These are phyloP conservation scores for Stentor coeruleus DNA, from an alignment of 73 alveolate genomes.

Conservation along the genomic window DNA sequence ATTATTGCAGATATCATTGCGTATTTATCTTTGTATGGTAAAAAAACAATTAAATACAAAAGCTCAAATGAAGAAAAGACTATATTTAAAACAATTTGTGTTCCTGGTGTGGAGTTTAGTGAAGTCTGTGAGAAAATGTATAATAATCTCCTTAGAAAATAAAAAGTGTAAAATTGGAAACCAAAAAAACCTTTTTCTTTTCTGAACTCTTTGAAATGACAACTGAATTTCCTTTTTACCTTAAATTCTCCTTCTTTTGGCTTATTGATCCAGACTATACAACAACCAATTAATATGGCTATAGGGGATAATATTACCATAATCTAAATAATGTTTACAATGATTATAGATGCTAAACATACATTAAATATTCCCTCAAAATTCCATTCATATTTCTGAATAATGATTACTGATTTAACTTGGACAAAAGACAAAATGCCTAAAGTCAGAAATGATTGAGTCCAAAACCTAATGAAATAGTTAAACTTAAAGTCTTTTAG, in stretches of 20 bases:
- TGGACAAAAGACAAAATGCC: not conserved
- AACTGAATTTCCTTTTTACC: not conserved
- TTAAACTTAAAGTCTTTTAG: not conserved
- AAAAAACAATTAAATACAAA: too few relatives aligned
- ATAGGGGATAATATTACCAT: not conserved
- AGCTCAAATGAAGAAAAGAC: too few relatives aligned
- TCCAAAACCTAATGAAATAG: not conserved
- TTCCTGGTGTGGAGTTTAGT: too few relatives aligned
- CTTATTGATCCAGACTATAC: not conserved
- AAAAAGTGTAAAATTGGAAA: not conserved
- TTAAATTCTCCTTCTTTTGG: not conserved
- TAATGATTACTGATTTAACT: not conserved
- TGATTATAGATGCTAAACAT: not conserved
- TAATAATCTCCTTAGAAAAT: not conserved
- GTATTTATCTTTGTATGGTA: too few relatives aligned
- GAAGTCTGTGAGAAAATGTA: not conserved
- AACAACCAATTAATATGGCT: not conserved
- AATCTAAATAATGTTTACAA: not conserved
- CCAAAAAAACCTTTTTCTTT: not conserved
- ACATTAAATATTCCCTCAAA: not conserved
- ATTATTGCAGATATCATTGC: too few relatives aligned
- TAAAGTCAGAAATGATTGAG: not conserved
- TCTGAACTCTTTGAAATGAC: not conserved
- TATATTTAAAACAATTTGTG: too few relatives aligned
- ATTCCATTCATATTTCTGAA: not conserved